Evolutionary conservation across 345 rosid genomes (phyloP).

Genomic region (Arabis hirsuta): DNA sequence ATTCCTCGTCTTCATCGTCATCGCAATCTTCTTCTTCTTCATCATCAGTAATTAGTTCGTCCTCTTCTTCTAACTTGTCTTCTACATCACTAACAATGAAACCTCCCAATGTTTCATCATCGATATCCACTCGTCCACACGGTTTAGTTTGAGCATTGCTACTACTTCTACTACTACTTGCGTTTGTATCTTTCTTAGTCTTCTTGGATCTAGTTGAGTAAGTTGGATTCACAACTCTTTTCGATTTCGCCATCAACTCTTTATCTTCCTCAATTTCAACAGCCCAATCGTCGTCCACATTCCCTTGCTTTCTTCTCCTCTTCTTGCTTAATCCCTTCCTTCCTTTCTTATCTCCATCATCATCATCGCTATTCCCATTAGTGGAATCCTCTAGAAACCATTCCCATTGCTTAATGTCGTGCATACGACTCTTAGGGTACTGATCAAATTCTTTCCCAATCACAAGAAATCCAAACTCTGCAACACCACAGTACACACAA

Average conservation of each 20-base stretch:
- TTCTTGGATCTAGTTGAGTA: constrained; percentile 66
- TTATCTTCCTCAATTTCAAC: constrained; percentile 67
- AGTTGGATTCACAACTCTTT: constrained; percentile 40
- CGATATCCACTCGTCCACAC: constrained; percentile 33
- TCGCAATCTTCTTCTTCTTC: constrained; percentile 45
- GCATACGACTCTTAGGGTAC: constrained; percentile 56
- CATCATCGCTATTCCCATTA: constrained; percentile 44
- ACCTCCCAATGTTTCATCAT: constrained; percentile 67
- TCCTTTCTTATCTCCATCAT: constrained; percentile 32
- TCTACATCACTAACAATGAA: constrained; percentile 68
- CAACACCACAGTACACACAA: constrained; percentile 32
- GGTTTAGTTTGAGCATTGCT: constrained; percentile 26
- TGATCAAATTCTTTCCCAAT: constrained; percentile 75
- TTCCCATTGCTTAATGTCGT: constrained; percentile 60
- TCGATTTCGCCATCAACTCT: constrained; percentile 40
- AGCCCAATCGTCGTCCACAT: constrained; percentile 66
- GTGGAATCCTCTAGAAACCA: constrained; percentile 73
- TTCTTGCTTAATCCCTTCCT: constrained; percentile 46
- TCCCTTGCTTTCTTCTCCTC: constrained; percentile 50
- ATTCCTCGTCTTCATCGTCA: constrained; percentile 37
- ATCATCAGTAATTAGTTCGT: constrained; percentile 47
- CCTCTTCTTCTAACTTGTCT: constrained; percentile 45
- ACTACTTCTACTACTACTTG: constrained; percentile 16
- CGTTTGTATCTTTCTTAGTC: constrained; percentile 30
- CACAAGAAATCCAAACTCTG: constrained; percentile 87